phyloP scores from a whole-genome alignment of 1,284 basidiomycete species.

The Irpex rosettiformis region DNA sequence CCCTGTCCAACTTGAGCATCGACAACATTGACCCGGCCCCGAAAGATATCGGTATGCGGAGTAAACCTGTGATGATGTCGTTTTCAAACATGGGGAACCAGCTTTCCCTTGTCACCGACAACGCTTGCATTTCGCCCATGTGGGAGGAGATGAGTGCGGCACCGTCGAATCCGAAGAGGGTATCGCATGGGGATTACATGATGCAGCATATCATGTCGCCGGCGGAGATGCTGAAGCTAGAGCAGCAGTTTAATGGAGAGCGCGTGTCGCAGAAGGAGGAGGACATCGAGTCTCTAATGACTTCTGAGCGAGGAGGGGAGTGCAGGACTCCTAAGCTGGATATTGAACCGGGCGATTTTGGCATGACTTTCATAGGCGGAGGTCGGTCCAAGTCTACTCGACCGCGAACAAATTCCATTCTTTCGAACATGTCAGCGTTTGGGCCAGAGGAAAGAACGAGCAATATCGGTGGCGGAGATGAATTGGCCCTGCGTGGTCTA shows the following conservation, averaged over 20 bases:
- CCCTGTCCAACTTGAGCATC: slow-evolving; percentile 40
- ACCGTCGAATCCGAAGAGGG: slow-evolving; percentile 14
- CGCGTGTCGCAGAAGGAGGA: slow-evolving; percentile 21
- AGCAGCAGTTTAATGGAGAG: slow-evolving; percentile 36
- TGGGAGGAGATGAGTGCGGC: slow-evolving; percentile 40
- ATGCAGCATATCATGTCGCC: slow-evolving; percentile 66
- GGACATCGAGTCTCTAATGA: neutral
- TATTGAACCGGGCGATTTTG: slow-evolving; percentile 25
- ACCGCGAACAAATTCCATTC: slow-evolving; percentile 18
- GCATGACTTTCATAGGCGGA: slow-evolving; percentile 18
- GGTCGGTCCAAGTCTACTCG: slow-evolving; percentile 13
- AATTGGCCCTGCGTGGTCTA: neutral
- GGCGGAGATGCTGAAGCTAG: slow-evolving; percentile 58
- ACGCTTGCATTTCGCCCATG: slow-evolving; percentile 28
- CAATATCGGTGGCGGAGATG: slow-evolving; percentile 1
- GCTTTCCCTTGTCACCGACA: slow-evolving; percentile 25
- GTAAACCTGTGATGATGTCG: slow-evolving; percentile 23
- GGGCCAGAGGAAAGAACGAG: slow-evolving; percentile 12
- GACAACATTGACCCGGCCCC: slow-evolving; percentile 13
- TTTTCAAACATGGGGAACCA: slow-evolving; percentile 24
- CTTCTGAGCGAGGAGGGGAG: neutral
- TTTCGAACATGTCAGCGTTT: slow-evolving; percentile 25
- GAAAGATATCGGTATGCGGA: slow-evolving; percentile 11
- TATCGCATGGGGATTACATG: slow-evolving; percentile 41
- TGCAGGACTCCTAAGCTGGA: slow-evolving; percentile 20